phyloP scores from a whole-genome alignment of 2,329 filamentous ascomycete species.

The Cordyceps farinosa region DNA sequence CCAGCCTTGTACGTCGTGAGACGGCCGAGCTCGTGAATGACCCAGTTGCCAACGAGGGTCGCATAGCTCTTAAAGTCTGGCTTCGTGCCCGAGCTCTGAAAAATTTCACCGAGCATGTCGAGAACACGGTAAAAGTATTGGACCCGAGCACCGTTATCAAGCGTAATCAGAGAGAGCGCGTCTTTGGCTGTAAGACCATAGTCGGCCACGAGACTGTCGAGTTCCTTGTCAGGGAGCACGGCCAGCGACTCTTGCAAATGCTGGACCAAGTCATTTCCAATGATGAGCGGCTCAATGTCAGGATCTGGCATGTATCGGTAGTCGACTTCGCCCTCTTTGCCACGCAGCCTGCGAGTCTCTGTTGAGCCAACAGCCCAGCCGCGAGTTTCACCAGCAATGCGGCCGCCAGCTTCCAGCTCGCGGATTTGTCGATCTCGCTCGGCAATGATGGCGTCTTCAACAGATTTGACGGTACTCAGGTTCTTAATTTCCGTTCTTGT shows the following conservation, averaged over 20 bases:
- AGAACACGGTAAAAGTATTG: conserved; percentile 77
- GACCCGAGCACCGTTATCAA: conserved; percentile 74
- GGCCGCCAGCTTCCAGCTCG: conserved; percentile 70
- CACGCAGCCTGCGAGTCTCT: conserved; percentile 75
- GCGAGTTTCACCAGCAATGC: conserved; percentile 79
- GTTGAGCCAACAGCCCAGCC: conserved; percentile 86
- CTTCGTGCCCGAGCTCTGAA: conserved; percentile 20
- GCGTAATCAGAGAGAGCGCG: conserved; percentile 70
- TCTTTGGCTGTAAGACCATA: conserved; percentile 77
- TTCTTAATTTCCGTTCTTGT: conserved; percentile 98
- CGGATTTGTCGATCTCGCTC: conserved; percentile 86
- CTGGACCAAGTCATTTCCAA: conserved; percentile 66
- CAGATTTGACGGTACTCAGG: conserved; percentile 86
- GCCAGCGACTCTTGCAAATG: conserved; percentile 63
- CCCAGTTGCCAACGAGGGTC: conserved; percentile 59
- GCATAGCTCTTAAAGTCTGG: conserved; percentile 37
- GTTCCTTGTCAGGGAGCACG: conserved; percentile 65
- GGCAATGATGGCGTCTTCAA: conserved; percentile 90
- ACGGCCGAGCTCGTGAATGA: conserved; percentile 71
- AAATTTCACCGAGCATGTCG: conserved; percentile 38
- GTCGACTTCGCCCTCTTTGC: conserved; percentile 95
- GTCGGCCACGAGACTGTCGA: conserved; percentile 56
- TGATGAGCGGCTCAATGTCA: conserved; percentile 75
- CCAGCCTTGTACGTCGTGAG: conserved; percentile 52
- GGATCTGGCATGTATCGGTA: conserved; percentile 99